These are phyloP conservation scores for Magnaporthiopsis rhizophila DNA, from an alignment of 2,329 filamentous ascomycete genomes.

Conservation along the genomic window DNA sequence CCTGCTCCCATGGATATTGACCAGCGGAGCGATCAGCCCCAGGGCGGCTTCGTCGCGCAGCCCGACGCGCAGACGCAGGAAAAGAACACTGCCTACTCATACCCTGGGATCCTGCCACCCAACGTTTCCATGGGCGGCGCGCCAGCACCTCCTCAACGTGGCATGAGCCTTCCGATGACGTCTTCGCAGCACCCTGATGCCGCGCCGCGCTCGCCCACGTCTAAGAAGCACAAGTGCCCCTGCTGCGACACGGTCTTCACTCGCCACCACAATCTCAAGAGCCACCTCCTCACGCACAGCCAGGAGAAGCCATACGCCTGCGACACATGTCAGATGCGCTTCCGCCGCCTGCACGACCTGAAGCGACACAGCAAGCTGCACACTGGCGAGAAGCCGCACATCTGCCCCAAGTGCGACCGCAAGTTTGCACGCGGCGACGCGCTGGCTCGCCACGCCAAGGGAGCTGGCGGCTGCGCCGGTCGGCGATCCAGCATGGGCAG, in stretches of 20 bases:
- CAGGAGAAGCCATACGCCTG: conserved; percentile 98
- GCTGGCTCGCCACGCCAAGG: conserved; percentile 88
- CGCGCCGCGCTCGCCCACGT: conserved; percentile 58
- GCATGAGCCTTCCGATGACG: conserved; percentile 50
- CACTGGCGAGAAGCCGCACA: conserved; percentile 90
- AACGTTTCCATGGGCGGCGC: conserved; percentile 34
- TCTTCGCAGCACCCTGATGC: conserved; percentile 31
- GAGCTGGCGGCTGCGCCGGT: conserved; percentile 89
- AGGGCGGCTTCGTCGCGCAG: conserved; percentile 23
- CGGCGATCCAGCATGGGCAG: conserved; percentile 78
- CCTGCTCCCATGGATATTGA: conserved; percentile 49
- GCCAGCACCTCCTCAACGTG: conserved; percentile 34
- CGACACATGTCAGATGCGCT: conserved; percentile 85
- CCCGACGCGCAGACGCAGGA: conserved; percentile 42
- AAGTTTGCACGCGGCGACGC: conserved; percentile 95
- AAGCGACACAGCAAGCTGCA: conserved; percentile 96
- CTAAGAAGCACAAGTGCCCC: conserved; percentile 91
- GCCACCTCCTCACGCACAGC: conserved; percentile 91
- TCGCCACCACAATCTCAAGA: conserved; percentile 94
- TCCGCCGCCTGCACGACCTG: conserved; percentile 85
- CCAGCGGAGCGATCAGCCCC: conserved; percentile 24
- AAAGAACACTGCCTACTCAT: conserved; percentile 43
- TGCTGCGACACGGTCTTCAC: conserved; percentile 97
- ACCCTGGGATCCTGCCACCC: conserved; percentile 42
- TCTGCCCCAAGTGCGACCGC: conserved; percentile 88